Evolutionary conservation across 177 flowering plant genomes (phyloP).

Genomic region (Vitis hybrid): DNA sequence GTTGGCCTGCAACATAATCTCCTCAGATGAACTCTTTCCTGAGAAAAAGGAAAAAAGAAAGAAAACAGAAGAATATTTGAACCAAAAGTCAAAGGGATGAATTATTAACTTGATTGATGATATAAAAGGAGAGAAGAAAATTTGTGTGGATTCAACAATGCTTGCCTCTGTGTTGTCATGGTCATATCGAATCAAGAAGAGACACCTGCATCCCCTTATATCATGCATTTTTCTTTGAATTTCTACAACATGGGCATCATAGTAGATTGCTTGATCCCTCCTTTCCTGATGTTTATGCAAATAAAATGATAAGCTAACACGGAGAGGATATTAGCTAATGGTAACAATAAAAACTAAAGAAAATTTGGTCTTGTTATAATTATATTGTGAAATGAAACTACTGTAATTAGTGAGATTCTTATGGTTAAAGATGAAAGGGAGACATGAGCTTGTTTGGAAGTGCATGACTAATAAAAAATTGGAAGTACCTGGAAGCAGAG

Average conservation of each 20-base stretch:
- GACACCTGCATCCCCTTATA: slow-evolving; percentile 48
- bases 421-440: too few species aligned
- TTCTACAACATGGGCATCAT: slow-evolving; percentile 39
- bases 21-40: slow-evolving; percentile 55
- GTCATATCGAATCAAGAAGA: slow-evolving; percentile 35
- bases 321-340: background rate
- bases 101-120: background rate
- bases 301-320: too few species aligned
- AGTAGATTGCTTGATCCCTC: slow-evolving; percentile 40
- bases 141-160: background rate
- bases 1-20: slow-evolving; percentile 43
- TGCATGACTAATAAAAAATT: background rate
- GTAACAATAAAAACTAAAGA: background rate
- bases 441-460: too few species aligned
- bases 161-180: slow-evolving; percentile 45
- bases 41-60: background rate
- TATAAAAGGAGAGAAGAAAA: background rate
- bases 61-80: background rate
- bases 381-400: too few species aligned
- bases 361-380: background rate
- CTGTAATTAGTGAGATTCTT: too few species aligned
- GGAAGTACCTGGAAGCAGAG: slow-evolving; percentile 43
- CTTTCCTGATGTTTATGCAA: slow-evolving; percentile 29
- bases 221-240: slow-evolving; percentile 45
- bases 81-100: background rate